Evolutionary conservation across 73 alveolate genomes (phyloP).

Genomic region (Paramecium sonneborni): DNA sequence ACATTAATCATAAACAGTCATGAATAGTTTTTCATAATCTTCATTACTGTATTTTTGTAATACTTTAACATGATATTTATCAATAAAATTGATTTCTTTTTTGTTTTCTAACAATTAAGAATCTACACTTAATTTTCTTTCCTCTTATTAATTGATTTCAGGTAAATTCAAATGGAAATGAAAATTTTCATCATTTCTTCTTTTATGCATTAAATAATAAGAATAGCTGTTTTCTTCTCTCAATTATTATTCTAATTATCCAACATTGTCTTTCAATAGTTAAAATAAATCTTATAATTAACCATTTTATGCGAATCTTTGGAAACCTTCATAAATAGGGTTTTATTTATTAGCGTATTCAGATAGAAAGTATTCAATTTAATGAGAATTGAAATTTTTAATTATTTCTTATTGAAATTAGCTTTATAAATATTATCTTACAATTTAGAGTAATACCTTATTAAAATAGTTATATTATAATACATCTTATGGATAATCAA

Average conservation of each 20-base stretch:
- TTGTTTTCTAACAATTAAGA: background rate
- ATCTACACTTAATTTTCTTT: background rate
- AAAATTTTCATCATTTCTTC: background rate
- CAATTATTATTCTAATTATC: background rate
- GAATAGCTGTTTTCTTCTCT: background rate
- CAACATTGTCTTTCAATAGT: background rate
- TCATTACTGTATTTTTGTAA: slow-evolving; percentile 15
- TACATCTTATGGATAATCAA: slow-evolving; percentile 22
- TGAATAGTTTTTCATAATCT: slow-evolving; percentile 35
- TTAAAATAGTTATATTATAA: background rate
- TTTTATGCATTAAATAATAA: background rate
- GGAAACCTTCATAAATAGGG: slow-evolving; percentile 17
- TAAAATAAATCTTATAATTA: background rate
- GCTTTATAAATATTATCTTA: background rate
- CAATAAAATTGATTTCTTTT: slow-evolving; percentile 30
- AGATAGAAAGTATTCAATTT: background rate
- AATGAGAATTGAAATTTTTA: background rate
- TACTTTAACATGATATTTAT: slow-evolving; percentile 20
- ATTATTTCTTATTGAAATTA: background rate
- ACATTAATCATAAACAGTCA: slow-evolving; percentile 14
- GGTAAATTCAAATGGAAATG: slow-evolving; percentile 10
- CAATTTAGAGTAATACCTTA: background rate
- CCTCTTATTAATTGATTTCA: background rate
- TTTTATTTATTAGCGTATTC: background rate
- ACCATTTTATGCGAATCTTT: background rate